Conservation (phyloP, 1,284 basidiomycete species). For the Trichosporon coremiiforme region DNA sequence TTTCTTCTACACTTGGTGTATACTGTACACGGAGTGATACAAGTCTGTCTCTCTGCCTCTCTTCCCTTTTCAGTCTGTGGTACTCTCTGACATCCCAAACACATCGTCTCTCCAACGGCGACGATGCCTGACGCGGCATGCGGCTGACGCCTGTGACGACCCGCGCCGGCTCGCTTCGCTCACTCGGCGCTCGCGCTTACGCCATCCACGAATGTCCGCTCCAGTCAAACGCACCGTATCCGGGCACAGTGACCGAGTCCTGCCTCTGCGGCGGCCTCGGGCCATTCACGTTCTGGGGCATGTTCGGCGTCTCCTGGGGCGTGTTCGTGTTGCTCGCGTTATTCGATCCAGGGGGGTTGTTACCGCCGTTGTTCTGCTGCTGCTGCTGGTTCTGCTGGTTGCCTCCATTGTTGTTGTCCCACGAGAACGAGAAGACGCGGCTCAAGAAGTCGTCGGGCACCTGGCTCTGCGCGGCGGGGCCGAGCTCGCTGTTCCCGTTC, state of each 20-base stretch:
- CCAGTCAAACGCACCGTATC: constrained; percentile 35
- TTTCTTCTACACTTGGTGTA: not conserved
- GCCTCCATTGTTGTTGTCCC: constrained; percentile 39
- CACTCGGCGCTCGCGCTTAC: constrained; percentile 18
- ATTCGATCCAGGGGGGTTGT: constrained; percentile 4
- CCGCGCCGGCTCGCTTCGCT: not conserved
- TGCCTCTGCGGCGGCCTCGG: constrained; percentile 22
- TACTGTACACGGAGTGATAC: constrained; percentile 11
- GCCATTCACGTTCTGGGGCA: not conserved
- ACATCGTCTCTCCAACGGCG: not conserved
- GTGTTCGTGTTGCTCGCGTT: constrained; percentile 14
- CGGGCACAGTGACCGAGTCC: constrained; percentile 28
- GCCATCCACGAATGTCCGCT: constrained; percentile 44
- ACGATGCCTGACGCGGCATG: not conserved
- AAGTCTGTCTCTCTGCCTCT: not conserved
- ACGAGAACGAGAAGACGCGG: constrained; percentile 52
- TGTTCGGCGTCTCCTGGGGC: constrained; percentile 21
- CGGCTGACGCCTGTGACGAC: too few species aligned
- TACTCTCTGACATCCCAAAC: not conserved
- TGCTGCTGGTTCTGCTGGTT: not conserved
- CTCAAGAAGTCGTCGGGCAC: constrained; percentile 53
- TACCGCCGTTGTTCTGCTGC: not conserved
- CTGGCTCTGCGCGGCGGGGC: constrained; percentile 28
- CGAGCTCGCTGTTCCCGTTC: constrained; percentile 21
- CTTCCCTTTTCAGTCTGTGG: not conserved